Evolutionary conservation across 176 grass and related monocot species (phyloP), one percentile per base, ranked within the genome.

Genomic region (Oryza australiensis): DNA sequence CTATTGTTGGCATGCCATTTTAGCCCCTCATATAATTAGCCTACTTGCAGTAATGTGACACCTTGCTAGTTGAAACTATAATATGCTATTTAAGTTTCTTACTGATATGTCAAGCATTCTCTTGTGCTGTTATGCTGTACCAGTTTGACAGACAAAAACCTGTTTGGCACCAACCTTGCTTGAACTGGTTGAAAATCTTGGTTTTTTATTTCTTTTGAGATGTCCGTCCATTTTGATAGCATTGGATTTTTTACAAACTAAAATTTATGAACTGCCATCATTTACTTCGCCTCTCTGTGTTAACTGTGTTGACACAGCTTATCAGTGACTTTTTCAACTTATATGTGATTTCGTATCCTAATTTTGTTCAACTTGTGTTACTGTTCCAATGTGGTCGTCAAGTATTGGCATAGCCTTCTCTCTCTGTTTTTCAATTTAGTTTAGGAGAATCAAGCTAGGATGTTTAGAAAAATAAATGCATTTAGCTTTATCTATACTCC

Each of bases 401-500:
- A 70, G 74, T 37, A 46, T 18, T 29, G 24, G 48, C 24, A 13
- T 69, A 81, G 24, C 34, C 6, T 16, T 73, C 57, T 46, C 24
- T 64, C 3, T 83, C 37, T 35, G 26, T 16, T 14, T 64, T 4
- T 73, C 16, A 0, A 4, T 55, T 69, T 64, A 35, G 4, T 49
- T 0, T 62, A 29, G 13, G 34, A 41, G 60, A 70, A 40, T 70
- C 70, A 71, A 60, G 10, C 33, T 29, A 72, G 37, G 26, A 43
- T 72, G 43, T 43, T 41, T 38, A 72, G 35, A 45, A 70, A 5
- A 55, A 27, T n/a, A 42, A 55, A 26, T 59, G 69, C 34, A 13
- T 12, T 70, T 29, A 72, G 33, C 42, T 81, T 70, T 70, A 41
- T 9, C 23, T 59, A 60, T 70, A 59, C 60, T 80, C 26, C 69